Evolutionary conservation across 73 alveolate species (phyloP).

Genomic region (Paramecium biaurelia): DNA sequence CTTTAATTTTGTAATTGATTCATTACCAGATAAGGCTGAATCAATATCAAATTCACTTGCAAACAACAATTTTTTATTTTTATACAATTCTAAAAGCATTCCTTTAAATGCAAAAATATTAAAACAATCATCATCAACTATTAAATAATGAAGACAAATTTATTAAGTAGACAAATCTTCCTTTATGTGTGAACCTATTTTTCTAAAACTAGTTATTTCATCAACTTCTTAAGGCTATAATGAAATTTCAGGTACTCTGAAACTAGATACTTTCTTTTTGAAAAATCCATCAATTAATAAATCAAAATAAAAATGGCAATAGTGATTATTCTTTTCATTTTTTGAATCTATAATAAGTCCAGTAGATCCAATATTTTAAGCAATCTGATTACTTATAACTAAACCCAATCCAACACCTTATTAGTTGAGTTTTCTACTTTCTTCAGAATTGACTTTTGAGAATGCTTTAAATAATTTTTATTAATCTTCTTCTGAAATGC

Average conservation of each 20-base stretch:
- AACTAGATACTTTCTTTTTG: not conserved
- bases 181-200: not conserved
- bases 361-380: not conserved
- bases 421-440: not conserved
- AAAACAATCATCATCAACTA: constrained; percentile 39
- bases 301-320: not conserved
- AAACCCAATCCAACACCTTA: constrained; percentile 74
- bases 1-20: not conserved
- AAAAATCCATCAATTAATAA: not conserved
- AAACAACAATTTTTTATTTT: not conserved
- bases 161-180: not conserved
- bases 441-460: constrained; percentile 61
- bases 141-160: not conserved
- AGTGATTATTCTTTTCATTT: not conserved
- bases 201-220: not conserved
- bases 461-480: constrained; percentile 57
- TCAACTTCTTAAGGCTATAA: not conserved
- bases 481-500: constrained; percentile 61
- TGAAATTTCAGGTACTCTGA: not conserved
- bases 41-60: not conserved
- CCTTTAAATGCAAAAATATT: not conserved
- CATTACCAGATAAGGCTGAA: constrained; percentile 20
- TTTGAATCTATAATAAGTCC: not conserved
- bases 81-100: not conserved
- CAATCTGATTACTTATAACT: constrained; percentile 64